Conservation (phyloP, 192 early-diverging fungal genomes). For the Coemansia sp. region DNA sequence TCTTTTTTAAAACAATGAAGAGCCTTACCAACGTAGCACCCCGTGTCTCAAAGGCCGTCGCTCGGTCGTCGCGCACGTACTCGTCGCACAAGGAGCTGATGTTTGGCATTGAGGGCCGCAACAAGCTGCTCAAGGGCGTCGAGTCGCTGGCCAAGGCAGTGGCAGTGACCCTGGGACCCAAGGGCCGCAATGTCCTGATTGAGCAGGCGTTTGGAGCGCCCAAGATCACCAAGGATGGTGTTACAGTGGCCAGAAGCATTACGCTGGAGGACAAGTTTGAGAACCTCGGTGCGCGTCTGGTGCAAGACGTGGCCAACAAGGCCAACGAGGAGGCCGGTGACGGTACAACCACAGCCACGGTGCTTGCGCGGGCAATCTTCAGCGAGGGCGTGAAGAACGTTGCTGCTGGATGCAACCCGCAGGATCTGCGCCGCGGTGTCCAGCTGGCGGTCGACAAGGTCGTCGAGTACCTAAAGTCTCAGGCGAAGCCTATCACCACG, state of each 20-base stretch:
- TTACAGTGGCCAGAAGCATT: constrained; percentile 98
- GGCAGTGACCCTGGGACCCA: constrained; percentile 98
- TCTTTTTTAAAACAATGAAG: constrained; percentile 27
- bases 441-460: constrained; percentile 91
- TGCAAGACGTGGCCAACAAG: constrained; percentile 99
- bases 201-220: constrained; percentile 96
- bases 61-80: constrained; percentile 57
- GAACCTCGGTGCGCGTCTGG: constrained; percentile 95
- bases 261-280: constrained; percentile 97
- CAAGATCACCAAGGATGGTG: constrained; percentile 99
- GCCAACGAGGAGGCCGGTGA: constrained; percentile 99
- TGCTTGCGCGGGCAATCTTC: constrained; percentile 98
- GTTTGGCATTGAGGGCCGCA: constrained; percentile 96
- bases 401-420: constrained; percentile 98
- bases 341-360: constrained; percentile 99
- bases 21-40: constrained; percentile 51
- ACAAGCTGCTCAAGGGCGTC: constrained; percentile 88
- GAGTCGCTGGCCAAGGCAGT: constrained; percentile 97
- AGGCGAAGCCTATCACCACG: constrained; percentile 91
- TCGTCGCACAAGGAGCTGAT: constrained; percentile 95
- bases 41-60: constrained; percentile 39
- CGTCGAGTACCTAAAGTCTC: constrained; percentile 87
- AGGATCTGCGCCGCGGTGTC: constrained; percentile 95
- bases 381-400: constrained; percentile 99
- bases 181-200: constrained; percentile 98